Evolutionary conservation across 768 basidiomycete species (phyloP), one percentile per base, ranked within the genome.

Genomic region (Myochromella boudieri): DNA sequence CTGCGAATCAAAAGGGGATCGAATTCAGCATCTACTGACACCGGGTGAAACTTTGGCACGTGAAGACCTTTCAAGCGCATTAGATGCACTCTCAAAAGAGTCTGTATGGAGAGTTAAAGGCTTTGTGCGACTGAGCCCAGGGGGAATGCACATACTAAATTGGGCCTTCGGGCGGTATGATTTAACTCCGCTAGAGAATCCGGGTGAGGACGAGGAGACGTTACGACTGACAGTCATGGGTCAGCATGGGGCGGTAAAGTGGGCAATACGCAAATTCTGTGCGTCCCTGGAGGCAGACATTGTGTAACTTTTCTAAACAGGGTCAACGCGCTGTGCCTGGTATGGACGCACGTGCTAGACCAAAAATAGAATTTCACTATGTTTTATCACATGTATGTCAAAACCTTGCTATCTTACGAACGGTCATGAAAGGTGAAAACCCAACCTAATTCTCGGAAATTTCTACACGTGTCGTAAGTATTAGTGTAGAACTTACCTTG

Each of bases 101-200:
- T 65, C 68, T 1, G 69, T 91, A 7, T 93, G 87, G 81, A 68
- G 87, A 53, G 85, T 95, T 26, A 97, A 97, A 60, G 95, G 94
- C 14, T 91, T 93, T 57, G 74, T 95, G 18, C 76, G 76, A 29
- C 62, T 90, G 5, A 54, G 54, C 20, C 63, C 62, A 20, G 63
- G 62, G 15, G 65, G 68, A 6, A 56, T 67, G 52, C 62, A 75
- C 60, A 87, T 93, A 49, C 57, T 95, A 48, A 97, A 97, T 61
- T 97, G 92, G 91, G 93, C 94, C 6, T 97, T 97, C 68, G 91
- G 91, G 11, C 79, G 94, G 31, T 84, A 79, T 60, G 90, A 93
- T 21, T 75, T 83, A 9, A 70, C 63, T 3, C 55, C 63, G 15
- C 53, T 67, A 28, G 63, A 63, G 1, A 65, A 66, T n/a, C 55